phyloP scores from a whole-genome alignment of 2,329 filamentous ascomycete species.

The Teratosphaeria pseudoeucalypti region DNA sequence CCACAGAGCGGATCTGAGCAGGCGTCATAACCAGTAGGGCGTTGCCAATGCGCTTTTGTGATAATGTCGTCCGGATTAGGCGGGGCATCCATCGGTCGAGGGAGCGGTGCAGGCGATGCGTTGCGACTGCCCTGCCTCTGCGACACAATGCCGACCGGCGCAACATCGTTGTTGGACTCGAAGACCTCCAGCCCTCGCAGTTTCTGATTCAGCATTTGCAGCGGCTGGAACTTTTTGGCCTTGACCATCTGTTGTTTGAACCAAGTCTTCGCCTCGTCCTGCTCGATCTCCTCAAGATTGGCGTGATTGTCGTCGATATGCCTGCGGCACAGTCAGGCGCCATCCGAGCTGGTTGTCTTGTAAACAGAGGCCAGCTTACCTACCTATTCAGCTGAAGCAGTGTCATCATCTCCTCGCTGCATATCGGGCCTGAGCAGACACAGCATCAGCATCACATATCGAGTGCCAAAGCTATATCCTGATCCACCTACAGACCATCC shows the following conservation, averaged over 20 bases:
- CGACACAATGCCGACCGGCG: conserved; percentile 13
- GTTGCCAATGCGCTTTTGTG: conserved; percentile 81
- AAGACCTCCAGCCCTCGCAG: conserved; percentile 87
- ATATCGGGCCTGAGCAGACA: conserved; percentile 57
- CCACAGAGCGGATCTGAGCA: conserved; percentile 85
- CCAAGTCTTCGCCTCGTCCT: conserved; percentile 94
- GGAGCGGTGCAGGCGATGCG: conserved; percentile 21
- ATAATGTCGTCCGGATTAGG: conserved; percentile 83
- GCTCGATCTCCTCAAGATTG: conserved; percentile 76
- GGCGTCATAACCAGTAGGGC: conserved; percentile 58
- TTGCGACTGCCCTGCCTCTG: conserved; percentile 10
- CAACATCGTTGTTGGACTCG: conserved; percentile 64
- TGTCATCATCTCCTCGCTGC: conserved; percentile 96
- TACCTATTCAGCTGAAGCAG: conserved; percentile 81
- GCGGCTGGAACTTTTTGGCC: conserved; percentile 83
- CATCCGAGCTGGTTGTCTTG: not conserved
- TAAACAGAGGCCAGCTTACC: conserved; percentile 7
- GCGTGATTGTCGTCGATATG: conserved; percentile 84
- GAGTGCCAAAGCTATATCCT: not conserved
- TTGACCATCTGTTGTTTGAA: conserved; percentile 91
- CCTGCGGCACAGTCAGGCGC: conserved; percentile 30
- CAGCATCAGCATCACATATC: not conserved
- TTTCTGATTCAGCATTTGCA: conserved; percentile 87
- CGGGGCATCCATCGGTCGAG: conserved; percentile 25
- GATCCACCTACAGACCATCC: conserved; percentile 57